A percentile compares a stretch with the other conserved stretches of the same genome.
Conservation (phyloP, 2,329 filamentous ascomycete species). For the Stylonectria norvegica region DNA sequence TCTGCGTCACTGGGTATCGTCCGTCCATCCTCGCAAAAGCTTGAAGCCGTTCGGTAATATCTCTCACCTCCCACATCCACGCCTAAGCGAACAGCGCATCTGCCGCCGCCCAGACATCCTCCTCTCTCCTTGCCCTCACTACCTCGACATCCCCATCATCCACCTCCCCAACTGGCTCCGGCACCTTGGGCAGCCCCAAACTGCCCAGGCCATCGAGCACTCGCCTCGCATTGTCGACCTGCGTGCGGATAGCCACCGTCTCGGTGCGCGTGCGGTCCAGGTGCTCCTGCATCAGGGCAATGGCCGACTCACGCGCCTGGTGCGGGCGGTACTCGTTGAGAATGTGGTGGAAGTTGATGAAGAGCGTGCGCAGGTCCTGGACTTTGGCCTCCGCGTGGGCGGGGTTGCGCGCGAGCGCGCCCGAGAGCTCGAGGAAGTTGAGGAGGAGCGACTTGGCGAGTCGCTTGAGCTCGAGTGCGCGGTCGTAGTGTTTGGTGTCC, state of each 20-base stretch:
- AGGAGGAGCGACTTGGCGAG: constrained; percentile 81
- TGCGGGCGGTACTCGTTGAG: constrained; percentile 94
- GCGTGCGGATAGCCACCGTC: constrained; percentile 64
- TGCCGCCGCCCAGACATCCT: constrained; percentile 40
- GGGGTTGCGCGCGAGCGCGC: constrained; percentile 36
- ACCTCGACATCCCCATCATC: constrained; percentile 19
- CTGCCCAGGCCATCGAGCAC: constrained; percentile 67
- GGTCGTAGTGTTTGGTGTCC: constrained; percentile 57
- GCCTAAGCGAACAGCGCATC: constrained; percentile 39
- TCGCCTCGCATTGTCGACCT: constrained; percentile 68
- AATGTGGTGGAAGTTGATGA: constrained; percentile 88
- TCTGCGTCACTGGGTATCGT: too few species aligned
- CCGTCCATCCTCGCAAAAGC: too few species aligned
- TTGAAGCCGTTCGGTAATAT: background rate
- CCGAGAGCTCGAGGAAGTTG: constrained; percentile 82
- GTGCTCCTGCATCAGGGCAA: constrained; percentile 82
- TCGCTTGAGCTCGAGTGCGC: constrained; percentile 66
- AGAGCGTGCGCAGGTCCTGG: constrained; percentile 72
- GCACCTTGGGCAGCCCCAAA: constrained; percentile 35
- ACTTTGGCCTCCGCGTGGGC: constrained; percentile 65
- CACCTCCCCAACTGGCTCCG: constrained; percentile 10
- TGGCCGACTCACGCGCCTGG: constrained; percentile 84
- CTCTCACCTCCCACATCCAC: background rate
- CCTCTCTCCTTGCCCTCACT: constrained; percentile 25
- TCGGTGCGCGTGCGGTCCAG: constrained; percentile 70